These are phyloP conservation scores for Lactarius quietus DNA, from an alignment of 768 basidiomycete species.

Conservation along the genomic window DNA sequence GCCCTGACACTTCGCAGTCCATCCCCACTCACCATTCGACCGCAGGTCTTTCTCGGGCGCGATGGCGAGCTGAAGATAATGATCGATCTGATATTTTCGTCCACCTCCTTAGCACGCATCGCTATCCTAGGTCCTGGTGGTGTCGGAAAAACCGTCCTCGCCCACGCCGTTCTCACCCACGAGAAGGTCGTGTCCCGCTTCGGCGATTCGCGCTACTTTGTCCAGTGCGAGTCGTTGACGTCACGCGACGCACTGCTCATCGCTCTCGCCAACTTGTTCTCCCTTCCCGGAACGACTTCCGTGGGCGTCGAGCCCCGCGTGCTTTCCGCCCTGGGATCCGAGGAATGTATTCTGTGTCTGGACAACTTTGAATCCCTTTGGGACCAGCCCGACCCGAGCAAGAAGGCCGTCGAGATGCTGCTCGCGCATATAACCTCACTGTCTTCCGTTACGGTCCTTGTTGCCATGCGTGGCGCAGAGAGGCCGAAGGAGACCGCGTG, in stretches of 20 bases:
- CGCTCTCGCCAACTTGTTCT: conserved; percentile 28
- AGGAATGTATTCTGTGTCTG: conserved; percentile 34
- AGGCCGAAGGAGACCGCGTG: conserved; percentile 19
- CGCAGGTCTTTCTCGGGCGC: conserved; percentile 23
- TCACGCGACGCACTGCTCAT: conserved; percentile 28
- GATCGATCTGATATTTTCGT: conserved; percentile 7
- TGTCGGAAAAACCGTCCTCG: conserved; percentile 40
- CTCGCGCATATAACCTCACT: conserved; percentile 14
- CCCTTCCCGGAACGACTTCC: conserved; percentile 10
- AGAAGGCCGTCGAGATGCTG: conserved; percentile 16
- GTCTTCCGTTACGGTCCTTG: conserved; percentile 18
- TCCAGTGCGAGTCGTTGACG: conserved; percentile 33
- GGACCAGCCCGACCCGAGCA: conserved; percentile 28
- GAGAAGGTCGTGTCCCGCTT: conserved; percentile 29
- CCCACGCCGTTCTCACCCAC: conserved; percentile 35
- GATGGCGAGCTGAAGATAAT: conserved; percentile 15
- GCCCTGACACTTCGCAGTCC: conserved; percentile 11
- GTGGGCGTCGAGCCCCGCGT: conserved; percentile 13
- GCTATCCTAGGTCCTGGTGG: conserved; percentile 34
- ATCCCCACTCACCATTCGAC: conserved; percentile 2
- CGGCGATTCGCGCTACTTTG: conserved; percentile 31
- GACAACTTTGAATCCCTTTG: conserved; percentile 44
- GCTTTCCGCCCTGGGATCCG: conserved; percentile 17
- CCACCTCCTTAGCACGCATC: conserved; percentile 10
- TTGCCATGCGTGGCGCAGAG: conserved; percentile 20